Percentiles rank a stretch among this genome's conserved stretches.
phyloP scores from a whole-genome alignment of 495 filamentous ascomycete species.

The Hyaloscypha bicolor region DNA sequence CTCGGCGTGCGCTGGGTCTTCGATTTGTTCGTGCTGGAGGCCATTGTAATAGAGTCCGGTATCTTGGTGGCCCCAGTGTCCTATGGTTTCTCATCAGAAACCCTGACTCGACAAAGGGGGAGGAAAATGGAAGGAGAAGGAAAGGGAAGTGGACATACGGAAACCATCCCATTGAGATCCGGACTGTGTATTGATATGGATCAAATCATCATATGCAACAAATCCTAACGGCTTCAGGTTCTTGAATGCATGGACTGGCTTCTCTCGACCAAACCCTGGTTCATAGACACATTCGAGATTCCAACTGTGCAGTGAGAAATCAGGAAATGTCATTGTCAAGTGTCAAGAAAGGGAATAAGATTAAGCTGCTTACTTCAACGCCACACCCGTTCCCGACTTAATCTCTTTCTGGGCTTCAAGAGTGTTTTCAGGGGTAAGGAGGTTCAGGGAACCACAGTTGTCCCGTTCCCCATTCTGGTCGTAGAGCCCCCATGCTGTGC shows the following conservation, averaged over 20 bases:
- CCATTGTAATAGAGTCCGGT: constrained; percentile 54
- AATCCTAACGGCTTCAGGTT: constrained; percentile 43
- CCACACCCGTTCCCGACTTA: constrained; percentile 53
- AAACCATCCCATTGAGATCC: constrained; percentile 76
- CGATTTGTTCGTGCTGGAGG: constrained; percentile 48
- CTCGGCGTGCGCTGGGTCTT: constrained; percentile 44
- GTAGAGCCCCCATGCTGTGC: constrained; percentile 67
- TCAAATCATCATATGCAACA: constrained; percentile 62
- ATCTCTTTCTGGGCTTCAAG: constrained; percentile 54
- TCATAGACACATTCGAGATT: constrained; percentile 53
- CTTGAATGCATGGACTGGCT: constrained; percentile 47
- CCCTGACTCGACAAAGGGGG: neutral
- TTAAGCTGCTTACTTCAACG: constrained; percentile 53
- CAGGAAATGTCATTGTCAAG: neutral
- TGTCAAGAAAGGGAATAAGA: neutral
- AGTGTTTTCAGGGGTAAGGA: constrained; percentile 57
- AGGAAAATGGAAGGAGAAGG: neutral
- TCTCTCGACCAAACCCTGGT: constrained; percentile 42
- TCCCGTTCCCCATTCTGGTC: constrained; percentile 64
- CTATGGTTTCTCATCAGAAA: constrained; percentile 10
- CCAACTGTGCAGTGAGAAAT: constrained; percentile 41
- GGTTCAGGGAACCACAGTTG: constrained; percentile 57
- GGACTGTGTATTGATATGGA: constrained; percentile 69
- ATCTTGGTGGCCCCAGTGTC: constrained; percentile 42
- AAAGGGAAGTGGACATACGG: constrained; percentile 40